A percentile compares a stretch with the other conserved stretches of the same genome.
Conservation (phyloP, 108 stramenopile genomes). For the Aureococcus anophagefferens region DNA sequence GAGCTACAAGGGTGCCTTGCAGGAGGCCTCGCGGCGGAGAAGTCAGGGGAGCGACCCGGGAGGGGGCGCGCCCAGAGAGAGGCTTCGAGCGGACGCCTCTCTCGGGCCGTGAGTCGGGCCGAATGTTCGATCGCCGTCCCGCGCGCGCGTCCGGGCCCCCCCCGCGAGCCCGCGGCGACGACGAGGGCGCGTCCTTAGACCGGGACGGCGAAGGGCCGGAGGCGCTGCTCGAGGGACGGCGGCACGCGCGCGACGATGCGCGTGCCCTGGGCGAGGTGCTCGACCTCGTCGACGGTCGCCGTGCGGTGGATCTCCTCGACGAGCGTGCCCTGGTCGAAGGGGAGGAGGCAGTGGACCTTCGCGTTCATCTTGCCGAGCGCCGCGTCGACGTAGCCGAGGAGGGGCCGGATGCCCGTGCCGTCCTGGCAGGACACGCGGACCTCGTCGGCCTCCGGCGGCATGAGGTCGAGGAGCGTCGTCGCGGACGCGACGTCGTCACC, state of each 20-base stretch:
- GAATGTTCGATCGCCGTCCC: too few relatives aligned
- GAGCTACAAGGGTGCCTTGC: too few relatives aligned
- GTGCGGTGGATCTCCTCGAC: conserved; percentile 26
- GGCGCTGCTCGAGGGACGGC: neutral
- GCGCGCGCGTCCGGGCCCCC: too few relatives aligned
- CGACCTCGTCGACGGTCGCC: conserved; percentile 22
- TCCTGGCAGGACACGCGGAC: neutral
- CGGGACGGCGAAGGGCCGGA: neutral
- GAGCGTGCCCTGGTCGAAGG: conserved; percentile 26
- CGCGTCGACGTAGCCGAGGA: conserved; percentile 2
- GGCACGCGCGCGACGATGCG: conserved; percentile 17
- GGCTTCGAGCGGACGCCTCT: too few relatives aligned
- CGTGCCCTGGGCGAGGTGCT: conserved; percentile 17
- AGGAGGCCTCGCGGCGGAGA: too few relatives aligned
- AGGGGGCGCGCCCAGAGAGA: too few relatives aligned
- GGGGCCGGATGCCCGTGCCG: neutral
- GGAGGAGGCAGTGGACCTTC: conserved; percentile 26
- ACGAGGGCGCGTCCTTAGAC: too few relatives aligned
- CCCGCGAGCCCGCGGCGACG: too few relatives aligned
- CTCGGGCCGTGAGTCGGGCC: too few relatives aligned
- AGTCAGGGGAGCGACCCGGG: too few relatives aligned
- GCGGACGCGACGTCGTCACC: conserved; percentile 2
- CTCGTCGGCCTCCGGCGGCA: neutral
- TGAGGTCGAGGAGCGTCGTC: conserved; percentile 9
- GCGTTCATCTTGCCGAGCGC: conserved; percentile 17